phyloP scores from a whole-genome alignment of 352 stramenopile genomes.

The Globisporangium echinulatum region DNA sequence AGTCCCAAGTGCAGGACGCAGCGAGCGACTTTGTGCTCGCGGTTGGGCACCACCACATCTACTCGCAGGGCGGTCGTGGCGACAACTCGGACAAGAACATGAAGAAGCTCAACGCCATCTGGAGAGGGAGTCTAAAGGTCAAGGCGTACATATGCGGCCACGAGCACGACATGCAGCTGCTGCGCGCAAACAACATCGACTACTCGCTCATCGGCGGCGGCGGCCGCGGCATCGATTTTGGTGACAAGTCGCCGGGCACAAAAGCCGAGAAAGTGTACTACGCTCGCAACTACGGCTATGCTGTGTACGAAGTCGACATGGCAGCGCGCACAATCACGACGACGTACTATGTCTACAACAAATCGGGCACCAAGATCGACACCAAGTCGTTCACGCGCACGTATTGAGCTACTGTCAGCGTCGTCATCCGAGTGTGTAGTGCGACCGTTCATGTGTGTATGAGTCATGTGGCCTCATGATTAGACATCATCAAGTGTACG shows the following conservation, averaged over 20 bases:
- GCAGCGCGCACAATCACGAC: constrained; percentile 18
- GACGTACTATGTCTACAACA: constrained; percentile 33
- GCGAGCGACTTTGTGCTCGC: neutral
- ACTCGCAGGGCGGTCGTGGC: no score
- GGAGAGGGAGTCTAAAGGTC: no score
- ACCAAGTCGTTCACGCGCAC: constrained; percentile 20
- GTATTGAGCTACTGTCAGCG: constrained; percentile 8
- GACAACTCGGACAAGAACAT: no score
- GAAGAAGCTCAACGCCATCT: no score
- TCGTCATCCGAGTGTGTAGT: neutral
- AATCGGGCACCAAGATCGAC: constrained; percentile 22
- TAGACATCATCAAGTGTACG: no score
- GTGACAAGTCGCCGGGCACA: constrained; percentile 12
- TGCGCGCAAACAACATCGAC: constrained; percentile 20
- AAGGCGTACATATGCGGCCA: constrained; percentile 3
- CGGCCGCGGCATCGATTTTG: constrained; percentile 23
- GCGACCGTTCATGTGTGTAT: neutral
- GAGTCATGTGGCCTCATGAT: no score
- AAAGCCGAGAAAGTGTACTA: no score
- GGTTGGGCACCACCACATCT: no score
- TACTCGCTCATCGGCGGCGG: constrained; percentile 35
- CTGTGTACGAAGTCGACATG: constrained; percentile 23
- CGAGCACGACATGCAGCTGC: constrained; percentile 39
- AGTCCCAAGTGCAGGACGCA: constrained; percentile 17
- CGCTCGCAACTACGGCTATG: no score